Conservation (phyloP, 1,139 yeast species). For the Citeromyces siamensis region DNA sequence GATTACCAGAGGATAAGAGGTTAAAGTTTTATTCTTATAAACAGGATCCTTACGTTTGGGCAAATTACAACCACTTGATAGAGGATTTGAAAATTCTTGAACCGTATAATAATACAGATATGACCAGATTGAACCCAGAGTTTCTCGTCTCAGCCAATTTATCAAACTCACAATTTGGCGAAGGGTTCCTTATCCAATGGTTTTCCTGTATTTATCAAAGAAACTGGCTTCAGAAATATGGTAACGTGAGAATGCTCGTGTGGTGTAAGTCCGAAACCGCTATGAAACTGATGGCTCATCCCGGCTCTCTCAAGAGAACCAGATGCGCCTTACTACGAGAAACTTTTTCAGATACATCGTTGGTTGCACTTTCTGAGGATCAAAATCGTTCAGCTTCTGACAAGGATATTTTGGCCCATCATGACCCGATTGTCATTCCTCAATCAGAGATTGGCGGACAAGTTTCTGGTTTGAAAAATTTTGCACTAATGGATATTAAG, state of each 20-base stretch:
- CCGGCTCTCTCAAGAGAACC: slow-evolving; percentile 32
- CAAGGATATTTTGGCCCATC: slow-evolving; percentile 2
- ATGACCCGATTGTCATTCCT: slow-evolving; percentile 9
- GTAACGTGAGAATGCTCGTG: slow-evolving; percentile 59
- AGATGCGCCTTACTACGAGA: slow-evolving; percentile 52
- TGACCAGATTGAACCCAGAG: slow-evolving; percentile 41
- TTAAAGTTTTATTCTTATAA: slow-evolving; percentile 20
- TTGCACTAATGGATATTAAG: slow-evolving; percentile 6
- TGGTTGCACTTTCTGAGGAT: slow-evolving; percentile 33
- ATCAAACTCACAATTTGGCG: slow-evolving; percentile 37
- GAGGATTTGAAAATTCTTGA: slow-evolving; percentile 11
- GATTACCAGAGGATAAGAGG: slow-evolving; percentile 14
- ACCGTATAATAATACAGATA: slow-evolving; percentile 10
- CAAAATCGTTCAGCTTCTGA: slow-evolving; percentile 7
- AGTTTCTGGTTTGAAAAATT: slow-evolving; percentile 7
- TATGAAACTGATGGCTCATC: slow-evolving; percentile 41
- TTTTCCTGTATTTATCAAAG: slow-evolving; percentile 52
- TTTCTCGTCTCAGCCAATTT: slow-evolving; percentile 57
- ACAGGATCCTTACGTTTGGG: slow-evolving; percentile 57
- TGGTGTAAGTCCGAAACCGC: slow-evolving; percentile 53
- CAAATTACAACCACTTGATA: slow-evolving; percentile 25
- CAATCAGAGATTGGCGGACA: slow-evolving; percentile 2
- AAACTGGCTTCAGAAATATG: slow-evolving; percentile 69
- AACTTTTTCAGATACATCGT: slow-evolving; percentile 37
- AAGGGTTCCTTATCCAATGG: slow-evolving; percentile 68